Evolutionary conservation across 2,329 filamentous ascomycete species (phyloP), one percentile per base, ranked within the genome.

Genomic region (Grosmannia clavigera): DNA sequence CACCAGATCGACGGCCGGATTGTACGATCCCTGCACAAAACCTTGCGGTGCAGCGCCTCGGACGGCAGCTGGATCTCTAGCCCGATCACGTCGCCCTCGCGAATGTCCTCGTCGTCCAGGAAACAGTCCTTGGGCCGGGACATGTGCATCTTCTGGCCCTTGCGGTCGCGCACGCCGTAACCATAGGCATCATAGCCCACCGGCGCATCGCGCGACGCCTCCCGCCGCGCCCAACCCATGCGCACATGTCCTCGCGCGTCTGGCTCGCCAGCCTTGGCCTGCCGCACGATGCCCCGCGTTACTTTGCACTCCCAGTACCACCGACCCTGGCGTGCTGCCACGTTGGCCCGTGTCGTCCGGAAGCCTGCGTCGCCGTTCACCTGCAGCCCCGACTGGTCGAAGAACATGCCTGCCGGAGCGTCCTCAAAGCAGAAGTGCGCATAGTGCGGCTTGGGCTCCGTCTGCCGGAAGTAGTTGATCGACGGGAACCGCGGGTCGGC

Each of bases 281-380:
- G 72, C 89, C 84, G 58, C 3, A 65, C 4, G 19, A 65, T 65
- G 43, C 94, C 94, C 65, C 85, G 84, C 11, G 92, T 86, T 59
- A 99, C 84, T 68, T 88, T 92, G 72, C 92, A 91, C 73, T 99
- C 94, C 78, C 91, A 99, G 72, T 95, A 99, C 78, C 90, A 90
- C 38, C 88, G 83, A 0, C 94, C 94, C 72, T 97, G 89, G 54
- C 94, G 81, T 5, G 92, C 88, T 29, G 88, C 90, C 0, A 97
- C 87, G 67, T 99, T 99, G 14, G 90, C 91, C 48, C 92, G 84
- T 2, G 88, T 87, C 79, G 92, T 94, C 61, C 95, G 83, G 79
- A 94, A 96, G 10, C 94, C 92, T 72, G 95, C 95, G 66, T 92
- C 86, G 16, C 94, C 95, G 0, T 89, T 95, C 58, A 96, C 83